Evolutionary conservation across 257 asterid genomes (phyloP), one percentile per base, ranked within the genome.

Genomic region (Solanum tacnaense): DNA sequence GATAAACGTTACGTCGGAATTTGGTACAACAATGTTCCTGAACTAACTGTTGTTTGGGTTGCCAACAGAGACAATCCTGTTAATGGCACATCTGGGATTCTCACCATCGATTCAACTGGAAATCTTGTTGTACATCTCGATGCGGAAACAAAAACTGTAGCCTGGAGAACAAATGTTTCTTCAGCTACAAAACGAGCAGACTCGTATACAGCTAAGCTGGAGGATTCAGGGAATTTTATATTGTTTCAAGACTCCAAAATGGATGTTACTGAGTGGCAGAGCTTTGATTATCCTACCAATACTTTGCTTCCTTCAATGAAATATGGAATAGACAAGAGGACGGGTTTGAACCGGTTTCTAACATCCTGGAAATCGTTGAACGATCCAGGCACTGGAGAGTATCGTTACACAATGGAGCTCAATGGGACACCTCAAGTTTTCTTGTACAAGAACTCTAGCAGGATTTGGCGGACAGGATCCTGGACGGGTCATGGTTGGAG

Each of bases 281-380:
- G 97, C 88, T 94, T 92, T 36, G 93, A 91, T 86, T 41, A 90
- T 89, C 96, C 95, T 4, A 86, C 94, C 0, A 89, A 92, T 46
- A 91, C 94, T 46, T 27, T 91, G 85, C 89, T 94, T 72, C 95
- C 95, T 32, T 74, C 79, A 86, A 91, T 92, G 94, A 91, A 88
- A 32, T 86, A 60, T 21, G 83, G 94, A 89, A 75, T 91, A 71
- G 46, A 90, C 27, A 68, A n/a, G 75, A 81, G 85, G 87, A 85
- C 91, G 35, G 90, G 92, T 15, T 73, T 86, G 89, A 88, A 88
- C 81, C 52, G 87, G 84, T 52, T 78, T 13, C 89, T 88, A 12
- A 86, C 88, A 39, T 91, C 95, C 16, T 92, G 97, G 95, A 92
- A 86, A 89, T 90, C 92, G 13, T 21, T 7, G 2, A 73, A 85